Conservation (phyloP, 2,329 filamentous ascomycete species). For the Keithomyces neogunnii region DNA sequence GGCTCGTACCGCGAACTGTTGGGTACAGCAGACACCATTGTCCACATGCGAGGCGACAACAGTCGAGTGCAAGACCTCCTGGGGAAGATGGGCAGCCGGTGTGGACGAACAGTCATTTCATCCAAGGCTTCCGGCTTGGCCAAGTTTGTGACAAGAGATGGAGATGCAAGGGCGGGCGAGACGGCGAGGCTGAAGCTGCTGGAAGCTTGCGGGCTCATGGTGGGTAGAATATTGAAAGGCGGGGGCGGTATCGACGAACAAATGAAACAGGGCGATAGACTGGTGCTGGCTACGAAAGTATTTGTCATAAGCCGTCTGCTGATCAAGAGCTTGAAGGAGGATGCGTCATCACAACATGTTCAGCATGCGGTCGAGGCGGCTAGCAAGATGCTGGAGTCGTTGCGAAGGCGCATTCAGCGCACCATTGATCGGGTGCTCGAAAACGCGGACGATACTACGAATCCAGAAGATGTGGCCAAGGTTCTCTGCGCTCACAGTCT, state of each 20-base stretch:
- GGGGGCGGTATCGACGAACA: slow-evolving; percentile 20
- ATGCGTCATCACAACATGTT: slow-evolving; percentile 22
- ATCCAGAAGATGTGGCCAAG: slow-evolving; percentile 53
- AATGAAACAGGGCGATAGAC: slow-evolving; percentile 35
- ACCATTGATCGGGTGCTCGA: slow-evolving; percentile 63
- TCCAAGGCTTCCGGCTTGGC: slow-evolving; percentile 53
- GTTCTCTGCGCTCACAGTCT: slow-evolving; percentile 77
- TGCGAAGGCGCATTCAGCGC: slow-evolving; percentile 55
- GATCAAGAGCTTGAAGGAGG: slow-evolving; percentile 60
- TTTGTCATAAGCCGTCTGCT: slow-evolving; percentile 69
- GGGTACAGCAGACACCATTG: slow-evolving; percentile 87
- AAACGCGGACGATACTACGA: slow-evolving; percentile 44
- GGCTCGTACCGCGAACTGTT: slow-evolving; percentile 78
- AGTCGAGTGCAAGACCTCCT: slow-evolving; percentile 64
- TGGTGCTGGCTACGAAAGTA: slow-evolving; percentile 58
- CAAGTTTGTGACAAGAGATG: slow-evolving; percentile 29
- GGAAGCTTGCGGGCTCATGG: slow-evolving; percentile 41
- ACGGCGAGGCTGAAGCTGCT: slow-evolving; percentile 41
- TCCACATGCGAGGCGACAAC: slow-evolving; percentile 78
- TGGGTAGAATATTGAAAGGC: slow-evolving; percentile 39
- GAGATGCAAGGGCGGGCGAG: slow-evolving; percentile 18
- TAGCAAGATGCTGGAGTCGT: slow-evolving; percentile 51
- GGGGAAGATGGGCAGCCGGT: slow-evolving; percentile 63
- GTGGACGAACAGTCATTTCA: slow-evolving; percentile 63
- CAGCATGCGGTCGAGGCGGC: slow-evolving; percentile 45